Percentiles rank a stretch among this genome's conserved stretches.
Evolutionary conservation across 768 basidiomycete species (phyloP).

Genomic region (Suillus subluteus): DNA sequence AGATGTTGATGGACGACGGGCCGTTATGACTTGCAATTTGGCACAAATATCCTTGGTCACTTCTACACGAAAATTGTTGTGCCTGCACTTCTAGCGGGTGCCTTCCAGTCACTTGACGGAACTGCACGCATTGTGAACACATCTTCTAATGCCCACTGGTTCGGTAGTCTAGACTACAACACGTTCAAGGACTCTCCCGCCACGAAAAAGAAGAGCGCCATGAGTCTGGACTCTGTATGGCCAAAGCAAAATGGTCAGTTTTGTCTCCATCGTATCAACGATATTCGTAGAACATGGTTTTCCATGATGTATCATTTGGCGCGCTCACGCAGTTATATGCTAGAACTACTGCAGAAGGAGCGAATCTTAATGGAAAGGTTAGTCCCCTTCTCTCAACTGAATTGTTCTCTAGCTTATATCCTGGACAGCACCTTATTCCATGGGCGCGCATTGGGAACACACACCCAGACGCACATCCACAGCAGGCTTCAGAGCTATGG

Average conservation of each 20-base stretch:
- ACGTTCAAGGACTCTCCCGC: slow-evolving; percentile 32
- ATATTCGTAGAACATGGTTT: slow-evolving; percentile 13
- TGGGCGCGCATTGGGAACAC: slow-evolving; percentile 46
- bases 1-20: slow-evolving; percentile 29
- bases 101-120: slow-evolving; percentile 34
- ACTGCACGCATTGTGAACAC: slow-evolving; percentile 41
- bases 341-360: slow-evolving; percentile 47
- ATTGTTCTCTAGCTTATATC: not conserved
- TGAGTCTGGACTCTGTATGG: slow-evolving; percentile 24
- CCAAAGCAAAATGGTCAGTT: slow-evolving; percentile 38
- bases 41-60: slow-evolving; percentile 22
- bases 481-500: slow-evolving; percentile 45
- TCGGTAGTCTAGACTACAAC: slow-evolving; percentile 27
- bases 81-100: slow-evolving; percentile 35
- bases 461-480: slow-evolving; percentile 33
- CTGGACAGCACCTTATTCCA: slow-evolving; percentile 47
- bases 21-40: slow-evolving; percentile 28
- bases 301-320: slow-evolving; percentile 41
- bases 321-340: slow-evolving; percentile 57
- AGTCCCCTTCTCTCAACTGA: not conserved
- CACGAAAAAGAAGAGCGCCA: slow-evolving; percentile 10
- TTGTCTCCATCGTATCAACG: not conserved
- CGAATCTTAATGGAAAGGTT: slow-evolving; percentile 50
- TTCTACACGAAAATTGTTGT: slow-evolving; percentile 31
- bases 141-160: slow-evolving; percentile 30